Base-by-base conservation (phyloP, 768 basidiomycete species). In the Boletus sp. region DNA sequence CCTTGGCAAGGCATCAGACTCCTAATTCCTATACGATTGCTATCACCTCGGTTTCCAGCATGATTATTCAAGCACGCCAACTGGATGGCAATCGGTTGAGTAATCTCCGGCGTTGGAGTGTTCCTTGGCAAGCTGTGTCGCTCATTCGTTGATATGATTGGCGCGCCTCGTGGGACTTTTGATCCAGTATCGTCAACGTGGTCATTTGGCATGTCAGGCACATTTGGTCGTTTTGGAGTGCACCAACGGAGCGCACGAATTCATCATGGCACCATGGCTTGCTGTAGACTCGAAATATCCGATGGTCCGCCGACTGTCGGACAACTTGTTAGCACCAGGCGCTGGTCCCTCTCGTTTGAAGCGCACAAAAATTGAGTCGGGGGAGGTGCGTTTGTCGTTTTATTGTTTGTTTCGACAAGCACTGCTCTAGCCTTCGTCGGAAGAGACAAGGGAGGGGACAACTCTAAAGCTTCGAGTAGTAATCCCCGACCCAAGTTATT, bases 91-190 rank as follows among this genome's bases (percentile, higher is more conserved):
- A n/a, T 44, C 28, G 15, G 33, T 18, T 30, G 32, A 20, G 32
- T 35, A 48, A 48, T 48, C 47, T 48, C 47, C 47, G 47, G 14
- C 24, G 24, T 33, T 59, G 56, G 60, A 56, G 56, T 10, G 61
- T 45, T 15, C 56, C 54, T 66, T 67, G 65, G 57, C 57, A 62
- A 65, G 65, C 65, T 64, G 64, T 67, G 54, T 24, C 9, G 1
- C 11, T 1, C 29, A 47, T 47, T 20, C 18, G 33, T 35, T 35
- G 47, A 15, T 30, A 48, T 17, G 20, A 33, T 48, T 48, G 32
- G 47, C 47, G 18, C n/a, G 32, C 53, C 12, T 30, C 41, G 29
- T 47, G 55, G 37, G 49, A 37, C 14, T 18, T 40, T 5, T 28
- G 47, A 37, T 29, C 53, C 37, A 24, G 24, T 24, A 45, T 15